Evolutionary conservation across 352 stramenopile species (phyloP), one percentile per base, ranked within the genome.

Genomic region (Globisporangium camurandrum): DNA sequence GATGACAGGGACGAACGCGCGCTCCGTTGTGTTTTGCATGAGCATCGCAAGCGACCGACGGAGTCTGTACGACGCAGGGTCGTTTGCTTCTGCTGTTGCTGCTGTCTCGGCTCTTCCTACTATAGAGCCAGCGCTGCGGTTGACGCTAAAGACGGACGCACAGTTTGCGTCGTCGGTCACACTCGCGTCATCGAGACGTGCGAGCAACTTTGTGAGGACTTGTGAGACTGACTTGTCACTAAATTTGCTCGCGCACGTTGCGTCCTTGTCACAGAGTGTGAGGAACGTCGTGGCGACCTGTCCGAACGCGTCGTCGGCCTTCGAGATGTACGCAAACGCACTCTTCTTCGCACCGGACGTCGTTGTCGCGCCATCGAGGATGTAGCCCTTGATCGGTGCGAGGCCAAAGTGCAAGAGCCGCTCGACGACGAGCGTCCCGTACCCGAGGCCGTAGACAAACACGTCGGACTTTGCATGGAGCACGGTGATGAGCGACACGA

Each of bases 391-490:
- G 46, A 88, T 61, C 37, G 81, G 57, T 2, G 65, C 57, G 17
- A 75, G 55, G 11, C 47, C 54, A 3, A 80, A 72, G 49, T 85
- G 72, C 61, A 87, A 67, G n/a, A 83, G 48, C 3, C 79, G 59
- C 58, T 89, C 72, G 9, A 79, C 67, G 17, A 86, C 51, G 27
- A 74, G 67, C 24, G 80, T 81, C n/a, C 77, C 80, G 39, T 84
- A 84, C 14, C 78, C 78, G 7, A 89, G 51, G 0, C 75, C 75
- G 59, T 92, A 92, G 1, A 89, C 54, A 31, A 76, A 67, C 40
- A 76, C 67, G 34, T 65, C 51, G n/a, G 67, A 67, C 8, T 61
- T 56, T 9, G 62, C 49, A 24, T 78, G 70, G 20, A 64, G 39
- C 17, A 76, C 37, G 6, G 67, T 73, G 44, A 89, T 74, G 23